Evolutionary conservation across 1,284 basidiomycete species (phyloP).

Genomic region (Rhodotorula sp.): DNA sequence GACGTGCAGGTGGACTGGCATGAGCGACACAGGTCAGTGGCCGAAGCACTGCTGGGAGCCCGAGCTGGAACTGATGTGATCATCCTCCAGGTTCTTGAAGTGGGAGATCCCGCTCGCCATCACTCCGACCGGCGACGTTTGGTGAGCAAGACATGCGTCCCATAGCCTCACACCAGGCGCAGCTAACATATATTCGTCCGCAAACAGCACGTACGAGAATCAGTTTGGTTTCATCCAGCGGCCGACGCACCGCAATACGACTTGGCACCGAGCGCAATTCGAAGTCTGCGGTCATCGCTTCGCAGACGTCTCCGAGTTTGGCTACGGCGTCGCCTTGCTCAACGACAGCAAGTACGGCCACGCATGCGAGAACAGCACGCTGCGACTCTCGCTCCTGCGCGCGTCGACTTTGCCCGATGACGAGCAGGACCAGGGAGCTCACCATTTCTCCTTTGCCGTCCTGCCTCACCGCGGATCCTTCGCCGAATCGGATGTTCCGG

Average conservation of each 20-base stretch:
- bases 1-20: conserved; percentile 88
- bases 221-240: conserved; percentile 89
- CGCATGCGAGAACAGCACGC: conserved; percentile 61
- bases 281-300: conserved; percentile 51
- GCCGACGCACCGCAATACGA: conserved; percentile 91
- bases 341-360: conserved; percentile 92
- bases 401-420: conserved; percentile 89
- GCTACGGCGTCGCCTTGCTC: conserved; percentile 87
- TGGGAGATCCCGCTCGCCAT: conserved; percentile 88
- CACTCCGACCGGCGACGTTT: conserved; percentile 59
- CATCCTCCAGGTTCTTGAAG: conserved; percentile 68
- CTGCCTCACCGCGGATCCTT: conserved; percentile 83
- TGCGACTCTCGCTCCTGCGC: conserved; percentile 84
- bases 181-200: conserved; percentile 40
- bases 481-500: conserved; percentile 72
- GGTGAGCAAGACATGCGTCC: not conserved
- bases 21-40: conserved; percentile 62
- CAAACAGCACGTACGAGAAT: conserved; percentile 67
- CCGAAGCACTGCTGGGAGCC: rapidly evolving
- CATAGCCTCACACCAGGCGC: too few species aligned
- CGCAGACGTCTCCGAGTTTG: conserved; percentile 78
- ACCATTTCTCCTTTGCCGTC: conserved; percentile 77
- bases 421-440: conserved; percentile 78
- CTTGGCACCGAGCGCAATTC: conserved; percentile 58
- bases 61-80: not conserved